These are phyloP conservation scores for Pseudoscleropodium purum DNA, from an alignment of 225 moss, liverwort and hornwort genomes.

Conservation along the genomic window DNA sequence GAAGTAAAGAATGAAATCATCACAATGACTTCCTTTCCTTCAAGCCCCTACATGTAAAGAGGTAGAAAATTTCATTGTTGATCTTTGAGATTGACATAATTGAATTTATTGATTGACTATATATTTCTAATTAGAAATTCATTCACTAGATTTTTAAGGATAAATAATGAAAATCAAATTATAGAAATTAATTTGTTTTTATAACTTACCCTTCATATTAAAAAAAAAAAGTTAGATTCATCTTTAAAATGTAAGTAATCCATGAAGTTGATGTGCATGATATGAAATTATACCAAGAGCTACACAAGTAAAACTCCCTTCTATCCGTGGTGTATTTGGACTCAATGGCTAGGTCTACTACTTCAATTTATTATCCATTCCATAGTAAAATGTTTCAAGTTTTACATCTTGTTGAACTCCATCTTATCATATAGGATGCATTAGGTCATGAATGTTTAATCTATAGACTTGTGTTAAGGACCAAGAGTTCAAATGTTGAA, in stretches of 20 bases:
- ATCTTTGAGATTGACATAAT: background rate
- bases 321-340: background rate
- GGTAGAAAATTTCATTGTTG: background rate
- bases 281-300: too few relatives aligned
- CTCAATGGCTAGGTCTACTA: fast-evolving
- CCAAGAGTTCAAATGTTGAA: background rate
- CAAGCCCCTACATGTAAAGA: too few relatives aligned
- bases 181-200: background rate
- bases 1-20: too few relatives aligned
- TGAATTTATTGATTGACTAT: background rate
- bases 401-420: background rate
- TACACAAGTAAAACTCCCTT: background rate
- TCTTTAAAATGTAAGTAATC: too few relatives aligned
- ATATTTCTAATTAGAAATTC: background rate
- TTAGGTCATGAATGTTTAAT: background rate
- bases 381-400: background rate
- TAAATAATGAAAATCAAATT: background rate
- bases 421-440: background rate
- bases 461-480: background rate
- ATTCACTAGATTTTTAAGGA: too few relatives aligned
- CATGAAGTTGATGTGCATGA: too few relatives aligned
- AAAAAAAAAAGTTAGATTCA: too few relatives aligned
- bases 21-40: background rate
- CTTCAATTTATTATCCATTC: background rate
- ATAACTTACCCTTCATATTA: background rate